Conservation (phyloP, 202 grass and related monocot genomes). For the Digitaria exilis region DNA sequence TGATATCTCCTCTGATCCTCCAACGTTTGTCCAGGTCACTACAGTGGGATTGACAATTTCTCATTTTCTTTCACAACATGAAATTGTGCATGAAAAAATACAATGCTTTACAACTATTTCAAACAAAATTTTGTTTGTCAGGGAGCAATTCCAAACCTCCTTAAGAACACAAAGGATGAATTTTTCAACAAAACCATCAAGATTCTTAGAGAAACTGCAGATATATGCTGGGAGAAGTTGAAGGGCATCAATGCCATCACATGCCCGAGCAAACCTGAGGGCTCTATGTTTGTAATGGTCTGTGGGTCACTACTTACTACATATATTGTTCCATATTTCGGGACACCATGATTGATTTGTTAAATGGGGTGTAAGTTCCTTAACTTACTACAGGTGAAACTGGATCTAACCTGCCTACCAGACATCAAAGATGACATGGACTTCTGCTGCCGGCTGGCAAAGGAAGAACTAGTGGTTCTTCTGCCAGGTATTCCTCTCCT, state of each 20-base stretch:
- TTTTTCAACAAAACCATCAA: conserved; percentile 50
- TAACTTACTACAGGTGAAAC: conserved; percentile 50
- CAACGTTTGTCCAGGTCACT: conserved; percentile 72
- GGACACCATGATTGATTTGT: not conserved
- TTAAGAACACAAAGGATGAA: conserved; percentile 61
- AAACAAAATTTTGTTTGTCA: conserved; percentile 6
- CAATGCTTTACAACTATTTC: not conserved
- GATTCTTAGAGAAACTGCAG: conserved; percentile 33
- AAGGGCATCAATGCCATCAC: conserved; percentile 54
- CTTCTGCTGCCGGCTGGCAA: conserved; percentile 61
- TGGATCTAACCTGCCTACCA: conserved; percentile 44
- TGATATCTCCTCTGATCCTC: conserved; percentile 56
- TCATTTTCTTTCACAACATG: not conserved
- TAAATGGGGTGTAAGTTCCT: not conserved
- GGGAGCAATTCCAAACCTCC: conserved; percentile 55
- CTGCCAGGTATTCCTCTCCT: conserved; percentile 48
- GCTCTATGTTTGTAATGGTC: conserved; percentile 72
- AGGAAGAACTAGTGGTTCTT: conserved; percentile 59
- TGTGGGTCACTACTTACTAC: not conserved
- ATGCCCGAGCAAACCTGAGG: conserved; percentile 64
- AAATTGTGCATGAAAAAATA: not conserved
- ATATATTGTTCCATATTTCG: conserved; percentile 5
- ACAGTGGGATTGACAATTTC: not conserved
- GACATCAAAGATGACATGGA: conserved; percentile 68
- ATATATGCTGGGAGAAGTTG: conserved; percentile 63